These are phyloP conservation scores for Geranium rotundifolium DNA, from an alignment of 345 rosid genomes.

Conservation along the genomic window DNA sequence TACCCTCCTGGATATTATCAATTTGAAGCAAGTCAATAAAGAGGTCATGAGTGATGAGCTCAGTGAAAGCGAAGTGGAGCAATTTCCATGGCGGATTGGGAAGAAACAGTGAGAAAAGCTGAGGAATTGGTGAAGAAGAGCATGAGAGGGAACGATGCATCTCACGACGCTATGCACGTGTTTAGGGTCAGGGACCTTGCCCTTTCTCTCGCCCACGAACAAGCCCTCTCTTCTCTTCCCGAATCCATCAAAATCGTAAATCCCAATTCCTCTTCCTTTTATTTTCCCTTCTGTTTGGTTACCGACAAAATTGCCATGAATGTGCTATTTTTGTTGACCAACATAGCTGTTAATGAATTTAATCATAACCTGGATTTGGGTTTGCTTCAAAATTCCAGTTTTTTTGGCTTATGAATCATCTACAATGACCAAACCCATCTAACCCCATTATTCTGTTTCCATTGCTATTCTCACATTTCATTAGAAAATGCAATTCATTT, in stretches of 20 bases:
- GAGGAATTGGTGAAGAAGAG: constrained; percentile 44
- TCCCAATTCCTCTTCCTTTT: background rate
- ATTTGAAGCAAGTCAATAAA: too few relatives aligned
- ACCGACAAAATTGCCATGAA: background rate
- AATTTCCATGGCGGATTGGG: constrained; percentile 18
- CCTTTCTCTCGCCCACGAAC: constrained; percentile 66
- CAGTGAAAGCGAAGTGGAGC: background rate
- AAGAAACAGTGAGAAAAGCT: constrained; percentile 28
- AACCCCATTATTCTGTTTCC: too few relatives aligned
- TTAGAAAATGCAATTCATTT: too few relatives aligned
- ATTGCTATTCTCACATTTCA: too few relatives aligned
- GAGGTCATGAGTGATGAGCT: too few relatives aligned
- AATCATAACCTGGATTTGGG: too few relatives aligned
- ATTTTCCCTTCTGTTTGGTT: background rate
- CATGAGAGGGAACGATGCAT: constrained; percentile 78
- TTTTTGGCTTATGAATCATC: too few relatives aligned
- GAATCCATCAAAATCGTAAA: constrained; percentile 69
- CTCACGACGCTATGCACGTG: constrained; percentile 71
- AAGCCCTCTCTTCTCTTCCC: constrained; percentile 63
- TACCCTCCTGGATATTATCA: too few relatives aligned
- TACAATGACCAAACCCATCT: too few relatives aligned
- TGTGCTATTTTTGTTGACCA: too few relatives aligned
- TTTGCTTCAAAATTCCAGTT: too few relatives aligned
- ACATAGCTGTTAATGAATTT: too few relatives aligned
- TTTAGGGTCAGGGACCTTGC: constrained; percentile 79